Evolutionary conservation across 305 asterid genomes (phyloP), one percentile per base, ranked within the genome.

Genomic region (Solanum chacoense): DNA sequence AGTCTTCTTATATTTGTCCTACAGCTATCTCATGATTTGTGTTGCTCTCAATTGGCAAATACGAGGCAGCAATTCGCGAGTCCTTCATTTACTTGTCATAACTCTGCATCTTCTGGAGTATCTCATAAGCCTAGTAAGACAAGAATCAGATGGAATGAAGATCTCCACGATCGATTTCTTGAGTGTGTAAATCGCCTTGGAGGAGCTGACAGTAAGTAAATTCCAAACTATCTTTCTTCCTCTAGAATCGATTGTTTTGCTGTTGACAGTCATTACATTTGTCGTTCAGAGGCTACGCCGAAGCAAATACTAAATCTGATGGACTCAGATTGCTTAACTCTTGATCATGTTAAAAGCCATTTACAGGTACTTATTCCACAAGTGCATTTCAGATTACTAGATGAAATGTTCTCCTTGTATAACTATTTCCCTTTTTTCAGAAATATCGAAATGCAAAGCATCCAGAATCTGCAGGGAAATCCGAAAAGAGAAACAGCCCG

Each of bases 321-420:
- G 99, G 95, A 92, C 37, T 89, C 93, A 42, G 95, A 96, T 55
- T 95, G 98, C 67, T 93, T 97, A 86, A 96, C 98, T 72, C 95
- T 97, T 72, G 92, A 94, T 91, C 99, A 97, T 90, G 92, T 97
- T 91, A 97, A 97, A 92, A 97, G 99, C 94, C 99, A 97, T 94
- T 91, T 97, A 90, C 99, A 97, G 96, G 99, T 96, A 84, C 84
- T 83, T 18, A 26, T 63, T 79, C 42, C 35, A 79, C 35, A 38
- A 24, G 8, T 79, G 12, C 63, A 11, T 79, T 78, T 38, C 31
- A 8, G 42, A 24, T 79, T 79, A 37, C 84, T 78, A 24, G 84
- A 78, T 79, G 85, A 38, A 73, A 42, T 28, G 38, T 28, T 80
- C 28, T 81, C 29, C 18, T 80, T 28, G n/a, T 76, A 42, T 55